Evolutionary conservation across 176 grass and related monocot genomes (phyloP).

Genomic region (Rhynchospora pubera): DNA sequence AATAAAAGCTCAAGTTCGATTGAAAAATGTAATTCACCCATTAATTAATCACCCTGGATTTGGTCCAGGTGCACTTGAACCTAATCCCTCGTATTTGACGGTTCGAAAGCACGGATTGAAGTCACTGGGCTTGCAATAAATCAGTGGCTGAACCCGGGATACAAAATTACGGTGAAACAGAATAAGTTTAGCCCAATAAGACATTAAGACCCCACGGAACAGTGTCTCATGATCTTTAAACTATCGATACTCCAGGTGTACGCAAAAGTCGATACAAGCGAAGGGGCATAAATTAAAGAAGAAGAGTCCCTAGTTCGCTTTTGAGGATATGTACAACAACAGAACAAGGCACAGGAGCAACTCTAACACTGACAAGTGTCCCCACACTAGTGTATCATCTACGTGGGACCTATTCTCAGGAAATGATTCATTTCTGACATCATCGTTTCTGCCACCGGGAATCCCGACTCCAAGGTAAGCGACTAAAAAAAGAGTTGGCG

Average conservation of each 20-base stretch:
- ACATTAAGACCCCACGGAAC: background rate
- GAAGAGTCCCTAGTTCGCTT: background rate
- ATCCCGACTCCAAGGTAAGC: constrained; percentile 12
- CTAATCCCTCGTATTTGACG: background rate
- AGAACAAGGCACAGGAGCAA: background rate
- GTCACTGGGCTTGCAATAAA: background rate
- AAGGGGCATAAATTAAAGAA: background rate
- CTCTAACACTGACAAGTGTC: background rate
- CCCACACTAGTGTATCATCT: too few species aligned
- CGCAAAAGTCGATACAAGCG: background rate
- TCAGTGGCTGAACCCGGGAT: background rate
- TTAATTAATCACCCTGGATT: background rate
- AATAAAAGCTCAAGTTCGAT: too few species aligned
- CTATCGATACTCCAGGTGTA: background rate
- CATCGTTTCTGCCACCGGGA: background rate
- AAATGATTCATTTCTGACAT: background rate
- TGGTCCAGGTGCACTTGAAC: background rate
- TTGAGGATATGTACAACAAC: background rate
- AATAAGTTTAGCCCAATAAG: background rate
- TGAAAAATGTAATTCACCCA: background rate
- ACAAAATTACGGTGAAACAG: background rate
- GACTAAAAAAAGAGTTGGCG: constrained; percentile 3
- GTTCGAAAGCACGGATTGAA: background rate
- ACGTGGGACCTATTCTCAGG: background rate
- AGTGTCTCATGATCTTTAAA: background rate